phyloP scores from a whole-genome alignment of 1,284 basidiomycete species.

The Ceratobasidium papillatum region DNA sequence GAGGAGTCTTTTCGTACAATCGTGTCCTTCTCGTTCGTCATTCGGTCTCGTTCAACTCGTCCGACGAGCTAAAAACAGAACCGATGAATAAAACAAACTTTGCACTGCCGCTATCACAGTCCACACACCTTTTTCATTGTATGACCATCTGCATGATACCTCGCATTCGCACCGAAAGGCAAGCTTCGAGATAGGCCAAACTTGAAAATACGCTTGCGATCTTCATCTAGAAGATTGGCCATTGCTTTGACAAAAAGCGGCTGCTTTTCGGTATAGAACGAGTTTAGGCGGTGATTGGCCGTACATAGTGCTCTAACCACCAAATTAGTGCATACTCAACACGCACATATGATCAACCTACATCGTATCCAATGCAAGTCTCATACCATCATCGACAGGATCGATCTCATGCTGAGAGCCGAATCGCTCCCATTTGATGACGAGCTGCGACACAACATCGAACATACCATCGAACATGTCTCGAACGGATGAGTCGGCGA shows the following conservation, averaged over 20 bases:
- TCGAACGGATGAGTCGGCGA: slow-evolving; percentile 51
- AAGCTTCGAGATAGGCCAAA: slow-evolving; percentile 39
- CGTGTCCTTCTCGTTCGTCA: slow-evolving; percentile 46
- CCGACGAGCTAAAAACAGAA: slow-evolving; percentile 35
- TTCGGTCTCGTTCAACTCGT: slow-evolving; percentile 38
- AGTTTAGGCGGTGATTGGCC: slow-evolving; percentile 50
- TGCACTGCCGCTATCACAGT: slow-evolving; percentile 6
- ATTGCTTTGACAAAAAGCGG: slow-evolving; percentile 48
- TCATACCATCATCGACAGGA: slow-evolving; percentile 60
- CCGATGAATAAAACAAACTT: slow-evolving; percentile 26
- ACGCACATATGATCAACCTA: slow-evolving; percentile 53
- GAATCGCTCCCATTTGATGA: slow-evolving; percentile 60
- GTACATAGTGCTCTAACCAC: slow-evolving; percentile 33
- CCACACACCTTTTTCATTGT: slow-evolving; percentile 44
- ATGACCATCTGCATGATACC: slow-evolving; percentile 41
- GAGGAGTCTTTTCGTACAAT: slow-evolving; percentile 49
- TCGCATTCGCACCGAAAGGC: slow-evolving; percentile 29
- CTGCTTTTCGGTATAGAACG: slow-evolving; percentile 47
- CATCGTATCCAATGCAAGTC: slow-evolving; percentile 60
- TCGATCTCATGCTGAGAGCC: slow-evolving; percentile 57
- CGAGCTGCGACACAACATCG: slow-evolving; percentile 60
- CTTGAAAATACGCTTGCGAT: slow-evolving; percentile 39
- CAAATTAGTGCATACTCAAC: neutral
- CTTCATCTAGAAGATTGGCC: slow-evolving; percentile 42
- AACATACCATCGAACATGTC: slow-evolving; percentile 63